Evolutionary conservation across 345 rosid genomes (phyloP).

Genomic region (Mercurialis annua): DNA sequence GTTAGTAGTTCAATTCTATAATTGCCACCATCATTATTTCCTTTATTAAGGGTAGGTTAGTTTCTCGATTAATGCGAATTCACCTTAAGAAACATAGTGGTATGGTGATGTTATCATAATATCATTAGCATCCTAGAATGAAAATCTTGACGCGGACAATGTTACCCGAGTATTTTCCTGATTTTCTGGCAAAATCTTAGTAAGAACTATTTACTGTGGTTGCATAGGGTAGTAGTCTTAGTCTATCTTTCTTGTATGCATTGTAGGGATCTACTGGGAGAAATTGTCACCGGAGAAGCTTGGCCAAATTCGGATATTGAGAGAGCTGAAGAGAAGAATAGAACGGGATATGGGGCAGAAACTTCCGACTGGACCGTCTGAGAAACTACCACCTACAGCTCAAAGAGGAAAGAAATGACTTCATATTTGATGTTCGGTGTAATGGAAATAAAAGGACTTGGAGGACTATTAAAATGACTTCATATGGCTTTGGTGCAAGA

Average conservation of each 20-base stretch:
- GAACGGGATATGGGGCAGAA: conserved; percentile 63
- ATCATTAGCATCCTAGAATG: too few relatives aligned
- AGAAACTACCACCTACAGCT: conserved; percentile 72
- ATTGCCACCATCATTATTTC: not conserved
- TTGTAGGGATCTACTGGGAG: conserved; percentile 77
- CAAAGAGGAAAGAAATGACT: conserved; percentile 33
- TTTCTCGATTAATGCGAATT: not conserved
- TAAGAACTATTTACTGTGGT: not conserved
- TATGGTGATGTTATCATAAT: too few relatives aligned
- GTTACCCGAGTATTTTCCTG: not conserved
- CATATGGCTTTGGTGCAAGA: not conserved
- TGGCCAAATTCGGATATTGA: conserved; percentile 65
- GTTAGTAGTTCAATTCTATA: not conserved
- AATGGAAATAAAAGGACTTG: not conserved
- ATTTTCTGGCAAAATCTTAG: not conserved
- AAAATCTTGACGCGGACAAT: too few relatives aligned
- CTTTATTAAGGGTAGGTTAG: not conserved
- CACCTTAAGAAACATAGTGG: not conserved
- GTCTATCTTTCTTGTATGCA: not conserved
- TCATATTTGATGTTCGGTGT: not conserved
- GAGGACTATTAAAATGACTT: not conserved
- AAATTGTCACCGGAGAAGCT: conserved; percentile 80
- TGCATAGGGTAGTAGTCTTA: not conserved
- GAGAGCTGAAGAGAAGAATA: conserved; percentile 63
- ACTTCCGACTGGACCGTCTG: conserved; percentile 69